Percentiles rank a stretch among this genome's conserved stretches.
Evolutionary conservation across 1,284 basidiomycete genomes (phyloP).

Genomic region (Limonomyces culmigenus): DNA sequence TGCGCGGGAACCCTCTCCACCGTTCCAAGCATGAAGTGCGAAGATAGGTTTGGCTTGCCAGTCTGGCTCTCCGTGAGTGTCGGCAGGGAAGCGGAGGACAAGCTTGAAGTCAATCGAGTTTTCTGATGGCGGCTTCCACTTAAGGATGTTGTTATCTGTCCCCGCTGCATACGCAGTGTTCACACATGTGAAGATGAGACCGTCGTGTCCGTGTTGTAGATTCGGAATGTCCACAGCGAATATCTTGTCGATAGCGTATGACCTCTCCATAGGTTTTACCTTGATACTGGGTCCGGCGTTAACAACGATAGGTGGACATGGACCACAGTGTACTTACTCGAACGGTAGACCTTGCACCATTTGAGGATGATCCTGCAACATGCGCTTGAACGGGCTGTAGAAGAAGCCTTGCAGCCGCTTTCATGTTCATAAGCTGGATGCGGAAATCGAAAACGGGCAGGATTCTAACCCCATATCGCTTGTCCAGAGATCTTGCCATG

Average conservation of each 20-base stretch:
- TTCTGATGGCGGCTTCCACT: constrained; percentile 98
- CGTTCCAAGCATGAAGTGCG: constrained; percentile 64
- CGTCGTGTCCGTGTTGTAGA: constrained; percentile 91
- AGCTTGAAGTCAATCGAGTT: constrained; percentile 98
- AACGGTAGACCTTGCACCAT: constrained; percentile 62
- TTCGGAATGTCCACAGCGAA: constrained; percentile 72
- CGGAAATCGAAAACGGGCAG: constrained; percentile 2
- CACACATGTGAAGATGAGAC: constrained; percentile 92
- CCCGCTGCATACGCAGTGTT: constrained; percentile 76
- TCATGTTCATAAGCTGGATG: constrained; percentile 1
- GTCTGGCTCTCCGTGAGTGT: constrained; percentile 41
- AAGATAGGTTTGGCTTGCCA: constrained; percentile 79
- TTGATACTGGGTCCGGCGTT: constrained; percentile 38
- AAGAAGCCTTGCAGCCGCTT: constrained; percentile 79
- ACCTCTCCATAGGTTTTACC: constrained; percentile 80
- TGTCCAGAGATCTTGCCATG: constrained; percentile 69
- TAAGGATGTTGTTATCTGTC: constrained; percentile 93
- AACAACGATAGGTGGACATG: constrained; percentile 4
- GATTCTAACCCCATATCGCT: constrained; percentile 73
- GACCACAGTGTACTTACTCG: constrained; percentile 64
- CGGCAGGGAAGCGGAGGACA: constrained; percentile 78
- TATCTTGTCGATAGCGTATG: constrained; percentile 79
- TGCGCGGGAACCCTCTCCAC: too few species aligned
- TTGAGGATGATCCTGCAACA: constrained; percentile 50
- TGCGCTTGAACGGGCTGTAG: constrained; percentile 62